Conservation (phyloP, 2,329 filamentous ascomycete species). For the Pestalotiopsis sp. region DNA sequence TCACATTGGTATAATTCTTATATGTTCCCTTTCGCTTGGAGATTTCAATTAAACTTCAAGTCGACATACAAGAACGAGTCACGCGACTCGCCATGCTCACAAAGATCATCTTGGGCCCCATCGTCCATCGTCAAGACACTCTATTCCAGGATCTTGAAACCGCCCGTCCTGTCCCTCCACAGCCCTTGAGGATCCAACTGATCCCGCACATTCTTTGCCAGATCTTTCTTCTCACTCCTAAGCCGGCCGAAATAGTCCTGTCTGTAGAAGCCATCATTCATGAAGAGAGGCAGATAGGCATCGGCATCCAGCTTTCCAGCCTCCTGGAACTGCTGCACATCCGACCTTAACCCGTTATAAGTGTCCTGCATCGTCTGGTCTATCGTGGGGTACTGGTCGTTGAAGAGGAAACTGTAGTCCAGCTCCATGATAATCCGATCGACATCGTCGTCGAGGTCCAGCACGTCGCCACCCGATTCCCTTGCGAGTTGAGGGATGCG, state of each 20-base stretch:
- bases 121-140: neutral
- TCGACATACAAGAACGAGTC: neutral
- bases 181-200: slow-evolving; percentile 38
- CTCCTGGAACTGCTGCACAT: slow-evolving; percentile 31
- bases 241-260: slow-evolving; percentile 44
- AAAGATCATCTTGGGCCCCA: neutral
- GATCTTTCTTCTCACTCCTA: slow-evolving; percentile 31
- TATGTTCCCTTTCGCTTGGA: neutral
- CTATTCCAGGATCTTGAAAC: slow-evolving; percentile 33
- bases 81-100: neutral
- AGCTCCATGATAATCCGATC: slow-evolving; percentile 44
- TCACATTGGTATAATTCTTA: neutral
- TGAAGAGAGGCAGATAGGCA: slow-evolving; percentile 41
- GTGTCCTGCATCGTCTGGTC: slow-evolving; percentile 36
- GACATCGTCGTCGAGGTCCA: slow-evolving; percentile 37
- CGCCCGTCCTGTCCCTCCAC: slow-evolving; percentile 38
- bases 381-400: slow-evolving; percentile 28
- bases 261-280: slow-evolving; percentile 42
- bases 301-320: slow-evolving; percentile 30
- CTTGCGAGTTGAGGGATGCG: slow-evolving; percentile 30
- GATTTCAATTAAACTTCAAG: neutral
- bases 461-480: slow-evolving; percentile 36
- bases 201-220: slow-evolving; percentile 34
- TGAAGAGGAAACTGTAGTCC: slow-evolving; percentile 38
- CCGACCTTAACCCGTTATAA: slow-evolving; percentile 31